Evolutionary conservation across 331 rosid species (phyloP).

Genomic region (Acacia pycnantha): DNA sequence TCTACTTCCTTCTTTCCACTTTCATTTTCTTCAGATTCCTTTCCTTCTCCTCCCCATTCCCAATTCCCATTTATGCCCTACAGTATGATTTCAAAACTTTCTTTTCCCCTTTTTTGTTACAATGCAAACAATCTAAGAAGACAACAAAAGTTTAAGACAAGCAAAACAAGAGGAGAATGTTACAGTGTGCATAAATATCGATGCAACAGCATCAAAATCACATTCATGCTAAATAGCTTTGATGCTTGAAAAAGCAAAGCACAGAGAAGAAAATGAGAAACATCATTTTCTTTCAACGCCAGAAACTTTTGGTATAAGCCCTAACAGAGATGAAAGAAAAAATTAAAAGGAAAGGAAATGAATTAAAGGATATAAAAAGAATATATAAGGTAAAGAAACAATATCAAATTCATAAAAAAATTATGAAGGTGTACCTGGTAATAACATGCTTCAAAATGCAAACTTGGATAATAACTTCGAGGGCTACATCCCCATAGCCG

Average conservation of each 20-base stretch:
- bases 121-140: background rate
- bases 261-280: background rate
- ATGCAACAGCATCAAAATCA: background rate
- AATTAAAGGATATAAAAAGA: background rate
- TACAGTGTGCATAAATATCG: background rate
- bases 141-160: background rate
- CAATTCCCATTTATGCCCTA: background rate
- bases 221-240: background rate
- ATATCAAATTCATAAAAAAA: constrained; percentile 11
- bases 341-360: background rate
- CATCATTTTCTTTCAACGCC: background rate
- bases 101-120: too few relatives aligned
- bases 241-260: background rate
- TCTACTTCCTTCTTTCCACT: background rate
- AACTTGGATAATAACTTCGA: constrained; percentile 65
- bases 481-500: constrained; percentile 94
- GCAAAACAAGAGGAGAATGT: background rate
- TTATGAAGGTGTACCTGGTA: constrained; percentile 64
- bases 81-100: background rate
- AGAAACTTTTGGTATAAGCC: background rate
- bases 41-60: background rate
- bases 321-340: background rate
- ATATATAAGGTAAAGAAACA: background rate
- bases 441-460: constrained; percentile 98
- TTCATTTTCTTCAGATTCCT: background rate